phyloP scores from a whole-genome alignment of 75 land plant species.

The Selaginella tamariscina region DNA sequence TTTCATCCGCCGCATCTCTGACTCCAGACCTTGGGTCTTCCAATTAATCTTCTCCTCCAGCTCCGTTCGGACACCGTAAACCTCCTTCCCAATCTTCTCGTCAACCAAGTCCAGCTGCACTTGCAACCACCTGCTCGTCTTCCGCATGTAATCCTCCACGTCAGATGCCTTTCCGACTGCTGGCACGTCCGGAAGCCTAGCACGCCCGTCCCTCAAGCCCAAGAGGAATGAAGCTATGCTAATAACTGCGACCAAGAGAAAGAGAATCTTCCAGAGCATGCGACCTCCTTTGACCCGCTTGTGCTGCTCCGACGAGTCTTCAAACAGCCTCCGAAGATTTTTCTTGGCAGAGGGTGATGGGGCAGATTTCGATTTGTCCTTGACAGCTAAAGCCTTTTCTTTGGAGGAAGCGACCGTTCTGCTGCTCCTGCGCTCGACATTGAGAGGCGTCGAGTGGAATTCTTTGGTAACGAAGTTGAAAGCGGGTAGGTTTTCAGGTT shows the following conservation, averaged over 20 bases:
- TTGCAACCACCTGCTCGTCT: constrained; percentile 10
- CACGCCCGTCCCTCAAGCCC: background rate
- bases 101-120: constrained; percentile 2
- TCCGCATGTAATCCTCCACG: constrained; percentile 6
- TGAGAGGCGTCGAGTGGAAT: background rate
- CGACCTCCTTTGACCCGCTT: background rate
- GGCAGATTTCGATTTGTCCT: background rate
- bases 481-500: background rate
- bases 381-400: background rate
- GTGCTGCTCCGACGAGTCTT: background rate
- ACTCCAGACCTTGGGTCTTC: background rate
- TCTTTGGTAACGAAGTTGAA: background rate
- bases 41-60: background rate
- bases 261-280: background rate
- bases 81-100: constrained; percentile 2
- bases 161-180: constrained; percentile 1
- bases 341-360: background rate
- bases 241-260: background rate
- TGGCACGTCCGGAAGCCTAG: background rate
- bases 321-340: background rate
- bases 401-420: background rate
- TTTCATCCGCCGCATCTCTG: background rate
- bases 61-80: background rate
- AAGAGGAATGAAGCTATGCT: background rate
- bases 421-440: no score